phyloP scores from a whole-genome alignment of 805 yeast genomes.

The Ogataea kodamae region DNA sequence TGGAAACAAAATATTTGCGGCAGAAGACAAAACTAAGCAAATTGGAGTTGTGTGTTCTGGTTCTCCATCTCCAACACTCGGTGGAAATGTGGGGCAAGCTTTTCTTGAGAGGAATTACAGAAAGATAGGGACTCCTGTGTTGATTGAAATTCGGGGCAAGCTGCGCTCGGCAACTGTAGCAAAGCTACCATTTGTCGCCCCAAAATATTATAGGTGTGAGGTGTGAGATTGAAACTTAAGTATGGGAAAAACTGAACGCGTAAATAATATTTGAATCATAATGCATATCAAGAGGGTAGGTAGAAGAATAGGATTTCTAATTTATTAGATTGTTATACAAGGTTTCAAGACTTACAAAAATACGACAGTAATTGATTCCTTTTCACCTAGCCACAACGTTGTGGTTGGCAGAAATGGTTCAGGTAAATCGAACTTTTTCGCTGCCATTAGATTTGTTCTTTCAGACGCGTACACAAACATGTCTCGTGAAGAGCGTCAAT shows the following conservation, averaged over 20 bases:
- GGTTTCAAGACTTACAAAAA: conserved; percentile 93
- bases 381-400: conserved; percentile 82
- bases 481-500: conserved; percentile 81
- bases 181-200: conserved; percentile 80
- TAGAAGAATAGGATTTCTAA: conserved; percentile 3
- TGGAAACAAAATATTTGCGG: conserved; percentile 57
- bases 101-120: conserved; percentile 68
- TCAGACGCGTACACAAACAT: conserved; percentile 86
- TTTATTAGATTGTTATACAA: conserved; percentile 62
- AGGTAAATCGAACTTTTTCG: conserved; percentile 93
- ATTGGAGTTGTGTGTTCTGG: conserved; percentile 59
- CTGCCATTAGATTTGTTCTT: conserved; percentile 88
- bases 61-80: conserved; percentile 56
- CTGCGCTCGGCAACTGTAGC: conserved; percentile 69
- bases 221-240: too few relatives aligned
- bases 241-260: conserved; percentile 7
- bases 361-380: conserved; percentile 68
- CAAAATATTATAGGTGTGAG: conserved; percentile 51
- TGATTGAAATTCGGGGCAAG: conserved; percentile 82
- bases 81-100: conserved; percentile 86
- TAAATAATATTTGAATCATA: conserved; percentile 1
- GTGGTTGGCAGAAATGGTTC: conserved; percentile 94
- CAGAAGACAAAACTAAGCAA: conserved; percentile 49
- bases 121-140: conserved; percentile 70
- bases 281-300: conserved; percentile 31